Percentiles rank a stretch among this genome's conserved stretches.
phyloP scores from a whole-genome alignment of 192 early-diverging fungal species.

The Umbelopsis vinacea region DNA sequence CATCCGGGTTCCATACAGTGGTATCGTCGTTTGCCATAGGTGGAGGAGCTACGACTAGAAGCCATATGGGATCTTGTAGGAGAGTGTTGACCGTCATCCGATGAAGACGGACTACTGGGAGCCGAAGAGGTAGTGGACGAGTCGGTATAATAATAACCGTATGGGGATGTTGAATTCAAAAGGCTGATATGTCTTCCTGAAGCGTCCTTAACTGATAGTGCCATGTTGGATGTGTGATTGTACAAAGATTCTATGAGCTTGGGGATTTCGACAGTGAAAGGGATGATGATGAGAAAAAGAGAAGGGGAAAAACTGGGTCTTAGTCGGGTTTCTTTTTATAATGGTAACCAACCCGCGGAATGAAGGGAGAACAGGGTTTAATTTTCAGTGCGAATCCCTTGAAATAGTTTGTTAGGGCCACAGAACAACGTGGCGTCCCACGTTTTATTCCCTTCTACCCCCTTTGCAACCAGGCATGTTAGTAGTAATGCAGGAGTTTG shows the following conservation, averaged over 20 bases:
- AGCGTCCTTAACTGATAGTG: conserved; percentile 36
- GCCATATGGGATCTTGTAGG: conserved; percentile 12
- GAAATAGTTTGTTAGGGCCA: conserved; percentile 11
- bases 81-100: not conserved
- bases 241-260: not conserved
- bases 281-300: not conserved
- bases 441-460: not conserved
- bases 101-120: conserved; percentile 10
- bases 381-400: conserved; percentile 17
- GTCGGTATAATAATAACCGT: conserved; percentile 11
- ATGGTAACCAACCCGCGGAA: conserved; percentile 19
- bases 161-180: conserved; percentile 26
- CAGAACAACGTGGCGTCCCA: conserved; percentile 18
- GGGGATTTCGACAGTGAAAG: conserved; percentile 14
- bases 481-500: conserved; percentile 15
- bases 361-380: conserved; percentile 15
- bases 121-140: not conserved
- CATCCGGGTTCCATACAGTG: conserved; percentile 64
- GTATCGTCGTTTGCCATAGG: conserved; percentile 62
- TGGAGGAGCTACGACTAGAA: not conserved
- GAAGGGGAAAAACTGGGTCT: not conserved
- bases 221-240: not conserved
- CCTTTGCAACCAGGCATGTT: conserved; percentile 1
- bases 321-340: conserved; percentile 21
- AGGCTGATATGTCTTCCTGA: conserved; percentile 37